Percentiles rank a stretch among this genome's conserved stretches.
phyloP scores from a whole-genome alignment of 257 asterid genomes.

The Galeopsis tetrahit region DNA sequence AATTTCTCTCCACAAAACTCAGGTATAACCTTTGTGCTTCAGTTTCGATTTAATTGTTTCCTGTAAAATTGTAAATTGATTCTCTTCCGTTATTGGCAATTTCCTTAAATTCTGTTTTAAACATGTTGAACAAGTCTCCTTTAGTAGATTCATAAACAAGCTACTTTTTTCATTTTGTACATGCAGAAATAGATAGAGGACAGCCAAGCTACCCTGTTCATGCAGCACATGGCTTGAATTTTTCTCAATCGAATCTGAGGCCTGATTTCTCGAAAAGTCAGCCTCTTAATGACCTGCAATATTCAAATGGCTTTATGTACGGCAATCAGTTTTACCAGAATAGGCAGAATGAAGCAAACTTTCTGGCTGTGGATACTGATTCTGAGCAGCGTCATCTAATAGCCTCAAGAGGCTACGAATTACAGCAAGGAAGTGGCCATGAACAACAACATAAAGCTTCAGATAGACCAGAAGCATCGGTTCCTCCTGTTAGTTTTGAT shows the following conservation, averaged over 20 bases:
- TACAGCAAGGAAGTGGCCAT: slow-evolving; percentile 59
- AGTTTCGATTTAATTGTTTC: not conserved
- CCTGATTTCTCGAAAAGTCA: slow-evolving; percentile 61
- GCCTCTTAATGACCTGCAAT: slow-evolving; percentile 59
- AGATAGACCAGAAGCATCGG: slow-evolving; percentile 53
- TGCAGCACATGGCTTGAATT: slow-evolving; percentile 60
- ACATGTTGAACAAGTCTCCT: not conserved
- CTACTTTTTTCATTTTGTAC: not conserved
- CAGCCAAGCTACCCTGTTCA: slow-evolving; percentile 55
- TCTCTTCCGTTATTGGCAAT: not conserved
- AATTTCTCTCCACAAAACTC: slow-evolving; percentile 52
- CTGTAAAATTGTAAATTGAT: slow-evolving; percentile 23
- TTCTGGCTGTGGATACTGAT: slow-evolving; percentile 60
- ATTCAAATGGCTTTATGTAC: slow-evolving; percentile 63
- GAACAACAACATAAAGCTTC: slow-evolving; percentile 59
- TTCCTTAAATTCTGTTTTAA: not conserved
- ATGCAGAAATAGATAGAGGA: slow-evolving; percentile 71
- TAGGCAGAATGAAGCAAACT: slow-evolving; percentile 69
- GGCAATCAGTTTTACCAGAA: slow-evolving; percentile 64
- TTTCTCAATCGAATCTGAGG: slow-evolving; percentile 58
- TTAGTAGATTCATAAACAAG: not conserved
- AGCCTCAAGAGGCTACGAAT: slow-evolving; percentile 64
- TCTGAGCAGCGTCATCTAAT: slow-evolving; percentile 53
- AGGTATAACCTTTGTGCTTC: slow-evolving; percentile 39
- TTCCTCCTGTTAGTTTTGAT: slow-evolving; percentile 73